Base-by-base conservation (phyloP, 345 rosid species). In the Hibiscus mutabilis region DNA sequence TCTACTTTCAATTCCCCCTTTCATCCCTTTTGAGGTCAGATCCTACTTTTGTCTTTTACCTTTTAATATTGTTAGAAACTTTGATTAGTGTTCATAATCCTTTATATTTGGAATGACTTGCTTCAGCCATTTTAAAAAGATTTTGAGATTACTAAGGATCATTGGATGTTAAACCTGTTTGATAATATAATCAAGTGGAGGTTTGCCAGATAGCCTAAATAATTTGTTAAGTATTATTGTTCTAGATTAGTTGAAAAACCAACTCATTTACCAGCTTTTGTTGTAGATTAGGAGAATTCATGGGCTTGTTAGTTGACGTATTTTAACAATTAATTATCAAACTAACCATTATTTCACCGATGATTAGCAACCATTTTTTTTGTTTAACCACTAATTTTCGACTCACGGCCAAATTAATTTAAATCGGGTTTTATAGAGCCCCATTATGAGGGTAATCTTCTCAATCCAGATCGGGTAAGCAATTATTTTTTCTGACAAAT, bases 1-100 rank as follows among this genome's bases (percentile, higher is more conserved):
- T 77, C 53, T 55, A 61, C 75, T 85, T 78, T 66, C 74, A 71
- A 61, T 74, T 42, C 14, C 46, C 66, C 52, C 87, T 85, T 89
- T 87, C 91, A 56, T 82, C 81, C 77, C 97, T 89, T 91, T 89
- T 86, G 80, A 91, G 87, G 86, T 44, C 46, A 56, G 33, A 60
- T 25, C 51, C 63, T 71, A 66, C 72, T 68, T 73, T 64, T 75
- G 56, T 74, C 12, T 55, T 35, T 77, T 52, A 75, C 71, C 69
- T 57, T 67, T 21, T 66, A 37, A 37, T 37, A 7, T 37, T 37
- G 42, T 37, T 37, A 8, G 42, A 37, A 19, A 76, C 78, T 62
- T 75, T 78, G 71, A 19, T 78, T 73, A 69, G 16, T 67, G 78
- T 53, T 72, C 69, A n/a, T 65, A 74, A 73, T 79, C 74, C 71